A percentile compares a stretch with the other conserved stretches of the same genome.
Conservation (phyloP, 345 rosid species). For the Cardamine resedifolia region DNA sequence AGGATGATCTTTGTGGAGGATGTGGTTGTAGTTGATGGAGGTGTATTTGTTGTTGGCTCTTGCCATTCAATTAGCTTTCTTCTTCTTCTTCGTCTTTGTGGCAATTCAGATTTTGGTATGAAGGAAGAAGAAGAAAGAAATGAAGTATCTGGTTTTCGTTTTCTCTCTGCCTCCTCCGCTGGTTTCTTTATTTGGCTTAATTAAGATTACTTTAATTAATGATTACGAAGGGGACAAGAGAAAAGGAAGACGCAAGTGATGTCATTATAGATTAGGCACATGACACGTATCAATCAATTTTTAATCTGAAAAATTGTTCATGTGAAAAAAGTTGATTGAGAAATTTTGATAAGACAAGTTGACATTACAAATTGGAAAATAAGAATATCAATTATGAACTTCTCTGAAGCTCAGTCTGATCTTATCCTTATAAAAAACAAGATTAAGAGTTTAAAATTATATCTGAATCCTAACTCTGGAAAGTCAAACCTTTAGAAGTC, state of each 20-base stretch:
- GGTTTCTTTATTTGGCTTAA: not conserved
- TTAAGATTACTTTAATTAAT: too few species aligned
- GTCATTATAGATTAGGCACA: not conserved
- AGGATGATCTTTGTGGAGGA: conserved; percentile 53
- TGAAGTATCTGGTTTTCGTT: conserved; percentile 9
- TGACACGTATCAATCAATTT: conserved; percentile 10
- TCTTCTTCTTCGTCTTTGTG: not conserved
- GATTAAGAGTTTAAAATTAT: not conserved
- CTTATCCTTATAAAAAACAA: not conserved
- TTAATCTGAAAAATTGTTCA: not conserved
- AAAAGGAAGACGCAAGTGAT: conserved; percentile 29
- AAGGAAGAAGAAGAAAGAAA: not conserved
- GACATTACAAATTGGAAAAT: not conserved
- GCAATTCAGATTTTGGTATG: not conserved
- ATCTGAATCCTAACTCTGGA: not conserved
- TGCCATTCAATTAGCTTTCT: conserved; percentile 51
- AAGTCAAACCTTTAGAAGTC: not conserved
- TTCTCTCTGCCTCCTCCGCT: not conserved
- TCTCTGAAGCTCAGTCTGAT: not conserved
- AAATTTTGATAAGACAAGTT: not conserved
- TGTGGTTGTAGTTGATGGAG: conserved; percentile 71
- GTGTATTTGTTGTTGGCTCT: conserved; percentile 67
- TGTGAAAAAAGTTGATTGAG: not conserved
- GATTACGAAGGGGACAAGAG: conserved; percentile 20
- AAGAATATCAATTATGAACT: not conserved